Percentiles rank a stretch among this genome's conserved stretches.
These are phyloP conservation scores for Collybiopsis luxurians DNA, from an alignment of 768 basidiomycete species.

Conservation along the genomic window DNA sequence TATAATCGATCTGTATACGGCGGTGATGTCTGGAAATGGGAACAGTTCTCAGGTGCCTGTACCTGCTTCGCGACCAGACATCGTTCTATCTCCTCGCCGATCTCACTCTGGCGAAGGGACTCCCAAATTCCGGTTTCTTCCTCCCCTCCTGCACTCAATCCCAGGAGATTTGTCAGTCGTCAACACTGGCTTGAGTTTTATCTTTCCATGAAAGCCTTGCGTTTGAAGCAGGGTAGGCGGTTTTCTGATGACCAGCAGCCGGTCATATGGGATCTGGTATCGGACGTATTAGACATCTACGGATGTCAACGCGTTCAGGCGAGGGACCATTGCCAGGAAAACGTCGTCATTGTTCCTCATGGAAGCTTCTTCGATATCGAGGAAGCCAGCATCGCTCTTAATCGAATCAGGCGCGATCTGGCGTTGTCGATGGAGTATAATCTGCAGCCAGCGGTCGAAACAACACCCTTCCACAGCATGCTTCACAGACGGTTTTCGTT, in stretches of 20 bases:
- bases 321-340: background rate
- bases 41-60: constrained; percentile 10
- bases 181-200: constrained; percentile 7
- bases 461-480: no score
- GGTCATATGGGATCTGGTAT: constrained; percentile 7
- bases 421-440: constrained; percentile 1
- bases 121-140: background rate
- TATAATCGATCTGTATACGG: constrained; percentile 36
- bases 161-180: constrained; percentile 1
- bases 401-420: constrained; percentile 4
- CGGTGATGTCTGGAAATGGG: constrained; percentile 33
- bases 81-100: constrained; percentile 6
- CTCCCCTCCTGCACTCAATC: background rate
- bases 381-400: background rate
- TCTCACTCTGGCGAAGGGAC: background rate
- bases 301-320: background rate
- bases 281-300: background rate
- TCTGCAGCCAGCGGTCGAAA: background rate
- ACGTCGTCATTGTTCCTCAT: background rate
- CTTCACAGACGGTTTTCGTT: no score
- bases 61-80: background rate
- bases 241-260: background rate
- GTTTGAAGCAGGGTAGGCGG: background rate
- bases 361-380: background rate
- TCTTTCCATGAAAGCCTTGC: constrained; percentile 4